Conservation (phyloP, 2,329 filamentous ascomycete genomes). For the Aureobasidium sp. region DNA sequence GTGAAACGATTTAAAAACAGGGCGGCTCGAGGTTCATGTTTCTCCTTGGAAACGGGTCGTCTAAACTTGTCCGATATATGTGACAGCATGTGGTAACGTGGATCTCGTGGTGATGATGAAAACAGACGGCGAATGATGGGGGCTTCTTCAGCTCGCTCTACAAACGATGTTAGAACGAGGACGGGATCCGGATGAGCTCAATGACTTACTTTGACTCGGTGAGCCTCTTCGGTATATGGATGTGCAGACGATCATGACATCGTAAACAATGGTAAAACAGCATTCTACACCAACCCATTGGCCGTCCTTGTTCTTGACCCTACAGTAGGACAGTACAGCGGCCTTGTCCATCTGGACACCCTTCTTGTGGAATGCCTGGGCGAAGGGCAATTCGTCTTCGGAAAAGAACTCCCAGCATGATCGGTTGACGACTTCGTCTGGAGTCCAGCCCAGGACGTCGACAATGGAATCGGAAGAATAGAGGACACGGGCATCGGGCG, state of each 20-base stretch:
- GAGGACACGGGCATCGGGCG: slow-evolving; percentile 67
- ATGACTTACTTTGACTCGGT: slow-evolving; percentile 63
- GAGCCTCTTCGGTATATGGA: slow-evolving; percentile 65
- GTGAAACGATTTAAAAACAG: slow-evolving; percentile 84
- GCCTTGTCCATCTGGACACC: slow-evolving; percentile 76
- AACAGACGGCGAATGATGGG: slow-evolving; percentile 73
- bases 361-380: slow-evolving; percentile 63
- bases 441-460: slow-evolving; percentile 74
- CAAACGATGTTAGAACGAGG: not conserved
- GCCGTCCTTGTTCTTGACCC: slow-evolving; percentile 60
- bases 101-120: slow-evolving; percentile 72
- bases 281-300: slow-evolving; percentile 76
- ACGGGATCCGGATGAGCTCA: not conserved
- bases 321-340: slow-evolving; percentile 73
- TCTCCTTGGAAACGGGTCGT: slow-evolving; percentile 48
- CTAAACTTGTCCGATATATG: slow-evolving; percentile 75
- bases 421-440: slow-evolving; percentile 65
- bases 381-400: slow-evolving; percentile 70
- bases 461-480: slow-evolving; percentile 78
- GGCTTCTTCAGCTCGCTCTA: slow-evolving; percentile 70
- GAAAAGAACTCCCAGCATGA: slow-evolving; percentile 85
- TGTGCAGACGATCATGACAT: slow-evolving; percentile 78
- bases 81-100: slow-evolving; percentile 83
- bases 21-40: slow-evolving; percentile 71
- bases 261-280: slow-evolving; percentile 82